Base-by-base conservation (phyloP, 2,329 filamentous ascomycete species). In the Salinomyces thailandicus region DNA sequence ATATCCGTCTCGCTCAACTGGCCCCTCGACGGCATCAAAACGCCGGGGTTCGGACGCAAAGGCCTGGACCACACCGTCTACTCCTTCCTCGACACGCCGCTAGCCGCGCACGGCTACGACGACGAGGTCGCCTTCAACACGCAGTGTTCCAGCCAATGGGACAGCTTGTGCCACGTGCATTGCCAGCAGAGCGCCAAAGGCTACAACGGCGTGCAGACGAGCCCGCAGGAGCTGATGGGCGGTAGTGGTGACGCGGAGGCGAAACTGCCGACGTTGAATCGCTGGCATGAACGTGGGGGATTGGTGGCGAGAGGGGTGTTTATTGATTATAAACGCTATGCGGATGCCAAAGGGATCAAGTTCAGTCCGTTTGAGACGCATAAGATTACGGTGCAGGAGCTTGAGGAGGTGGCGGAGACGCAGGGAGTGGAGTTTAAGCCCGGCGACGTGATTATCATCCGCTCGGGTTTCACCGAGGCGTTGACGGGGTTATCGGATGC, bases 291-390 rank as follows among this genome's bases (percentile, higher is more conserved):
- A 2, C 58, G 59, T 1, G 72, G 72, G 18, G 71, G 70, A 2
- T 48, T 76, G 7, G 70, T 71, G 3, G 71, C 64, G 0, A 62
- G 75, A 2, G 74, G 71, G 4, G 68, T 77, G 0, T 58, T 79
- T 14, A 61, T 78, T 34, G 74, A 78, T 50, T 76, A 68, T 36
- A 64, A 62, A 33, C 46, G 57, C 7, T 84, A 78, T 69, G 75
- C 77, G 2, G 63, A 64, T 13, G 59, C 60, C 24, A 66, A 76
- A 31, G 69, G 67, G 20, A 70, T 79, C 36, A 48, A 64, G 32
- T 74, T 74, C 24, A 68, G 79, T 39, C 60, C 75, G 2, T 66
- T 71, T 44, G 75, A 72, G 12, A 37, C 43, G 19, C 46, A 59
- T 38, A 43, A 47, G 22, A 72, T 77, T 33, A 58, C 68, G 0